Evolutionary conservation across 306 rosid species (phyloP).

Genomic region (Citrullus amarus): DNA sequence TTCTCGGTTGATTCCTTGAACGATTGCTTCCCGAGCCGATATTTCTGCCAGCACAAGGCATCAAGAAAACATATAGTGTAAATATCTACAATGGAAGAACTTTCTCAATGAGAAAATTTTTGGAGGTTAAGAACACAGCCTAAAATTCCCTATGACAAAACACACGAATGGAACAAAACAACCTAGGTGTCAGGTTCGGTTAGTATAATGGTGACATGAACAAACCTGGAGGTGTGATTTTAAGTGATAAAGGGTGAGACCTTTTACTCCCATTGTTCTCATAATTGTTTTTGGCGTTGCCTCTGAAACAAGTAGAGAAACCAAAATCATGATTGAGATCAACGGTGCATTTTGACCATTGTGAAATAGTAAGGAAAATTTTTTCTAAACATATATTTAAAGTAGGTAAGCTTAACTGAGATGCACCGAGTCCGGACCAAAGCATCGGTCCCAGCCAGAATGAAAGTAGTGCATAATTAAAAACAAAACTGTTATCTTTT

Average conservation of each 20-base stretch:
- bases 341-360: not conserved
- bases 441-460: not conserved
- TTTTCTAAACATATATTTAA: not conserved
- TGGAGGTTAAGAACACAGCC: not conserved
- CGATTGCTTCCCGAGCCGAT: conserved; percentile 44
- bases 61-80: not conserved
- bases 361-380: not conserved
- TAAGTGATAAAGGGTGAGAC: conserved; percentile 54
- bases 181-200: not conserved
- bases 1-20: conserved; percentile 39
- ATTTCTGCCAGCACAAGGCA: conserved; percentile 34
- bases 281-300: conserved; percentile 51
- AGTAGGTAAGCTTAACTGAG: not conserved
- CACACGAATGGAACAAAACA: not conserved
- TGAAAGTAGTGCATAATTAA: not conserved
- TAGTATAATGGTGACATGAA: not conserved
- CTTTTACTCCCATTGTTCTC: conserved; percentile 61
- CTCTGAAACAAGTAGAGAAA: conserved; percentile 25
- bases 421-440: not conserved
- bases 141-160: not conserved
- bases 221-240: conserved; percentile 58
- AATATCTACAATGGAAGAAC: conserved; percentile 3
- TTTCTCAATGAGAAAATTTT: not conserved
- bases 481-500: not conserved
- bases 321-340: not conserved